Base-by-base conservation (phyloP, 805 yeast species). In the Spathaspora boniae region DNA sequence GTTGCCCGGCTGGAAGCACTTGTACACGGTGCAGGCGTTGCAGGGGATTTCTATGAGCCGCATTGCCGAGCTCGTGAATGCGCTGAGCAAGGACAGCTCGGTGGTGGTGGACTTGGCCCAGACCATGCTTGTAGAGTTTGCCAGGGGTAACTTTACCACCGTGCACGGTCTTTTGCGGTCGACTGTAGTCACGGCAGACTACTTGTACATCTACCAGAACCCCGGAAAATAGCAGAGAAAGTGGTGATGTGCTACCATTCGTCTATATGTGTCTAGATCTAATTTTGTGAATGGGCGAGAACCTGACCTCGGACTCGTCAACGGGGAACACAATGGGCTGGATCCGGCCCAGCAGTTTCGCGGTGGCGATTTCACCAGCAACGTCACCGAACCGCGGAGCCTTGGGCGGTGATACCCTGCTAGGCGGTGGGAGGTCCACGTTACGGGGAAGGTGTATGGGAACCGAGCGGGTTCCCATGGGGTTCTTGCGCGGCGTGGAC, bases 151-250 rank as follows among this genome's bases (percentile, higher is more conserved):
- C 6, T 12, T 34, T 2, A 38, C 33, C 3, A 36, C 39, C 3
- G 16, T 49, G 15, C 9, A 24, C 6, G 31, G 27, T 3, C 40
- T 58, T 4, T 17, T 58, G n/a, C 29, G 46, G 12, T 40, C 56
- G 2, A 34, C 53, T 5, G 38, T 61, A 4, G 31, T 49, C 1
- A 47, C 40, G 7, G 19, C 34, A 4, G 57, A 62, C 25, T 53
- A 45, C 37, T 42, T 65, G 32, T 51, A 41, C 33, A 50, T 65
- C 5, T 65, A 63, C 42, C 46, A 51, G 38, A 53, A 26, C 17
- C 7, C n/a, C n/a, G n/a, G n/a, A n/a, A n/a, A n/a, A n/a, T n/a
- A n/a, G n/a, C n/a, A n/a, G n/a, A n/a, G n/a, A n/a, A n/a, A n/a
- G n/a, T n/a, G n/a, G n/a, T n/a, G n/a, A n/a, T n/a, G n/a, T n/a